Percentiles rank a stretch among this genome's conserved stretches.
These are phyloP conservation scores for Dacryopinax spathularia DNA, from an alignment of 768 basidiomycete genomes.

Conservation along the genomic window DNA sequence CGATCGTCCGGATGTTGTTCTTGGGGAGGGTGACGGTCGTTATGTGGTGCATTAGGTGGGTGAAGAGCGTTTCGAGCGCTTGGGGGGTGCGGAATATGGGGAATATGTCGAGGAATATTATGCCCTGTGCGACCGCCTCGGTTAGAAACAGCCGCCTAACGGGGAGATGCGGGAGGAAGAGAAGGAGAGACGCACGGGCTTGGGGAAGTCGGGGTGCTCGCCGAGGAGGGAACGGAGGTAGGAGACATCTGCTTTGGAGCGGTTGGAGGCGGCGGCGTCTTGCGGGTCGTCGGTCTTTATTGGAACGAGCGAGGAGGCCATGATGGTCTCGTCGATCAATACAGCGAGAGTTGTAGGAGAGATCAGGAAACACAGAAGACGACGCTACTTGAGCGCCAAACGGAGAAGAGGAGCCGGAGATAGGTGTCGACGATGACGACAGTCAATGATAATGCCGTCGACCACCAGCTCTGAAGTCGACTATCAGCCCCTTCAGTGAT, in stretches of 20 bases:
- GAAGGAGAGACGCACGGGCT: slow-evolving; percentile 46
- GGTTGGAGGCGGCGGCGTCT: no score
- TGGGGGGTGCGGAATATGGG: slow-evolving; percentile 77
- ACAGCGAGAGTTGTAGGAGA: no score
- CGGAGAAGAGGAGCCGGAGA: no score
- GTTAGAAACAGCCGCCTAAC: no score
- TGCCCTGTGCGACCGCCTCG: slow-evolving; percentile 41
- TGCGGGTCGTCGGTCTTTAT: neutral
- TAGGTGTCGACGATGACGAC: no score
- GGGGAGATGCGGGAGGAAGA: no score
- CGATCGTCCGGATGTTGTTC: slow-evolving; percentile 49
- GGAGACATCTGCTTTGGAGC: slow-evolving; percentile 67
- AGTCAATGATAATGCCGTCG: no score
- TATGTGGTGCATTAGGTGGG: slow-evolving; percentile 74
- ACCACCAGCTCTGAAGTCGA: no score
- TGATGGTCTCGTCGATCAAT: no score
- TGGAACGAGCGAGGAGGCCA: neutral
- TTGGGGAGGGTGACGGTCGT: slow-evolving; percentile 58
- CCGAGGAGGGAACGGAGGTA: slow-evolving; percentile 48
- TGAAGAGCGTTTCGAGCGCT: slow-evolving; percentile 80
- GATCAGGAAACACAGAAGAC: neutral
- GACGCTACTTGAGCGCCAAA: no score
- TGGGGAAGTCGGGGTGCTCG: slow-evolving; percentile 67
- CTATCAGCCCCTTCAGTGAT: no score
- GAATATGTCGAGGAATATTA: slow-evolving; percentile 89